These are phyloP conservation scores for Volvox carteri DNA, from an alignment of 163 green algal species.

Conservation along the genomic window DNA sequence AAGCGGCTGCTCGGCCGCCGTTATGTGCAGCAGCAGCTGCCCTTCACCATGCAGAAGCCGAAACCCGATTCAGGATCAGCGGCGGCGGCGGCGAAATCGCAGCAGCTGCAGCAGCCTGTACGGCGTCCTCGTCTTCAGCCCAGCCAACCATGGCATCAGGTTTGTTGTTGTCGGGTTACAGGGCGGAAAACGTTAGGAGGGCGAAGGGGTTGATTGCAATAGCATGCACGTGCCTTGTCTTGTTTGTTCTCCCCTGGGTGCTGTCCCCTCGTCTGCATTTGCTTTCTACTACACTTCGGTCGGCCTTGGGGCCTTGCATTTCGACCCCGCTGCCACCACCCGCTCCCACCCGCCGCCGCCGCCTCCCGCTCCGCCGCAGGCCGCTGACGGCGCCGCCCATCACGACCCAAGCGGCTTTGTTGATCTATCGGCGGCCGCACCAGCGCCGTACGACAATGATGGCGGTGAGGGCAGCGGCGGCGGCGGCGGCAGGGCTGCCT, in stretches of 20 bases:
- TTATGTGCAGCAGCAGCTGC: slow-evolving; percentile 40
- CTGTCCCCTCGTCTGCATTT: too few species aligned
- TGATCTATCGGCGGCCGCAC: too few species aligned
- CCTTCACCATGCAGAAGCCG: not conserved
- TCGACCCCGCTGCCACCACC: too few species aligned
- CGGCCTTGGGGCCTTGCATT: not conserved
- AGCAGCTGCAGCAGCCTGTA: not conserved
- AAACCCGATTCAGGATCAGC: too few species aligned
- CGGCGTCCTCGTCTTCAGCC: not conserved
- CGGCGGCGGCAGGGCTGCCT: not conserved
- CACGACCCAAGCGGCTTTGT: too few species aligned
- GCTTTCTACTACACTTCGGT: not conserved
- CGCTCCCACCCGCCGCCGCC: too few species aligned
- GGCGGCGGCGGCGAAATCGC: not conserved
- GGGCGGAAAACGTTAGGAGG: not conserved
- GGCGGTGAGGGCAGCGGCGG: not conserved
- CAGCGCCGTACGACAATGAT: not conserved
- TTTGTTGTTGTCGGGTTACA: not conserved
- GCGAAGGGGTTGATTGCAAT: not conserved
- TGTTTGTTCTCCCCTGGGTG: too few species aligned
- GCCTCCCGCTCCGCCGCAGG: too few species aligned
- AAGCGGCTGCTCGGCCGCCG: not conserved
- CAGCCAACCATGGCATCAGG: slow-evolving; percentile 8
- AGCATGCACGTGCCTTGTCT: too few species aligned
- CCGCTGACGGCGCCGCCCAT: too few species aligned